Percentiles rank a stretch among this genome's conserved stretches.
These are phyloP conservation scores for Quercus ilex DNA, from an alignment of 306 rosid genomes.

Conservation along the genomic window DNA sequence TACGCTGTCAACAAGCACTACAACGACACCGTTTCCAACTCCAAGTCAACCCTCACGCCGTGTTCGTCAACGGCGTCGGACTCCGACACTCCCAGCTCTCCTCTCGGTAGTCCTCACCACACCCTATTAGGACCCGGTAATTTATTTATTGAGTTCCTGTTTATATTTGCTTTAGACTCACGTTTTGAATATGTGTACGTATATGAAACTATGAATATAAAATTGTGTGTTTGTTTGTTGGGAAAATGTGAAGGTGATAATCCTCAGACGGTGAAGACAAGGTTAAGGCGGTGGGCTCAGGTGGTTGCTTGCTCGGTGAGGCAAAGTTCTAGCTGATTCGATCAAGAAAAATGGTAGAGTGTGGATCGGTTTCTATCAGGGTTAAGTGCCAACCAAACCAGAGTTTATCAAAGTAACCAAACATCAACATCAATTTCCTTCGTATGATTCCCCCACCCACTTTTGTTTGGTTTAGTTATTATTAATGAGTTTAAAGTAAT, in stretches of 20 bases:
- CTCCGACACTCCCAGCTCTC: conserved; percentile 47
- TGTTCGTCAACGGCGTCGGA: conserved; percentile 57
- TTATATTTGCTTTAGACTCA: neutral
- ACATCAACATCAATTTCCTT: conserved; percentile 13
- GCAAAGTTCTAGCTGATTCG: conserved; percentile 40
- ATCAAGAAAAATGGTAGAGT: too few relatives aligned
- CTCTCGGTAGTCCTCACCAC: conserved; percentile 60
- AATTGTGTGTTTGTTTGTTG: neutral
- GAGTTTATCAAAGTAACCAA: conserved; percentile 41
- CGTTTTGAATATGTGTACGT: too few relatives aligned
- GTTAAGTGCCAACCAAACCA: conserved; percentile 25
- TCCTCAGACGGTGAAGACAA: conserved; percentile 75
- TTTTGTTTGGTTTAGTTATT: conserved; percentile 12
- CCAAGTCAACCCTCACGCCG: conserved; percentile 32
- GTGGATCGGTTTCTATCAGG: neutral
- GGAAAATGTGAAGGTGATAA: conserved; percentile 51
- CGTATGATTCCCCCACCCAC: conserved; percentile 35
- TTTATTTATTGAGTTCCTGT: neutral
- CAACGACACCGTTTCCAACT: conserved; percentile 33
- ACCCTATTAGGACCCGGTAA: conserved; percentile 53
- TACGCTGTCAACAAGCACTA: conserved; percentile 70
- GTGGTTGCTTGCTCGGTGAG: conserved; percentile 94
- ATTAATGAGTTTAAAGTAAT: neutral
- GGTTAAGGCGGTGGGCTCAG: conserved; percentile 95
- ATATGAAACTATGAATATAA: neutral